Conservation (phyloP, 108 stramenopile genomes). For the Seminavis robusta region DNA sequence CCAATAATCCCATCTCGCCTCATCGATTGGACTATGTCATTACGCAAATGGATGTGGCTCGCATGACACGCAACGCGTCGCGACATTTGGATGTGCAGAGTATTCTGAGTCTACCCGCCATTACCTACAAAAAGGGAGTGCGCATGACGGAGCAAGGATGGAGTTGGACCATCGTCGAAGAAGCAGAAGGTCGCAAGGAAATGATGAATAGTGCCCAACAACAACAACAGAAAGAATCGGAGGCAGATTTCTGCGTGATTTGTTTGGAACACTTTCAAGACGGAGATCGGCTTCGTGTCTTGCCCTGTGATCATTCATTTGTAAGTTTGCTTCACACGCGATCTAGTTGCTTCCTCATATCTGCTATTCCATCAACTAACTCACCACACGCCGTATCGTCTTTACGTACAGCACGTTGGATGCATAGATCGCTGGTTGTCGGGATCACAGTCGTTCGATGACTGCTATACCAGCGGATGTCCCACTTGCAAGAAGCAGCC, state of each 20-base stretch:
- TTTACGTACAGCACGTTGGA: too few relatives aligned
- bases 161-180: slow-evolving; percentile 28
- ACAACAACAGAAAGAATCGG: neutral
- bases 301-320: slow-evolving; percentile 84
- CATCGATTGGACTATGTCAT: slow-evolving; percentile 68
- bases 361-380: too few relatives aligned
- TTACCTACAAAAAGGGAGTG: slow-evolving; percentile 39
- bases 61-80: slow-evolving; percentile 70
- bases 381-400: too few relatives aligned
- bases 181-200: slow-evolving; percentile 11
- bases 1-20: too few relatives aligned
- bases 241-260: slow-evolving; percentile 61
- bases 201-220: slow-evolving; percentile 2
- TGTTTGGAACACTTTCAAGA: slow-evolving; percentile 68
- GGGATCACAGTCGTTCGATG: slow-evolving; percentile 40
- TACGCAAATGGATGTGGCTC: slow-evolving; percentile 72
- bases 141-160: slow-evolving; percentile 6
- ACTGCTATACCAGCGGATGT: slow-evolving; percentile 61
- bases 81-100: slow-evolving; percentile 63
- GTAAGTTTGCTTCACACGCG: too few relatives aligned
- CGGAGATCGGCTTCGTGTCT: slow-evolving; percentile 73
- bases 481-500: slow-evolving; percentile 66
- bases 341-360: too few relatives aligned
- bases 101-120: slow-evolving; percentile 56
- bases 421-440: slow-evolving; percentile 83